Evolutionary conservation across 2,329 filamentous ascomycete species (phyloP).

Genomic region (Colletotrichum tropicale): DNA sequence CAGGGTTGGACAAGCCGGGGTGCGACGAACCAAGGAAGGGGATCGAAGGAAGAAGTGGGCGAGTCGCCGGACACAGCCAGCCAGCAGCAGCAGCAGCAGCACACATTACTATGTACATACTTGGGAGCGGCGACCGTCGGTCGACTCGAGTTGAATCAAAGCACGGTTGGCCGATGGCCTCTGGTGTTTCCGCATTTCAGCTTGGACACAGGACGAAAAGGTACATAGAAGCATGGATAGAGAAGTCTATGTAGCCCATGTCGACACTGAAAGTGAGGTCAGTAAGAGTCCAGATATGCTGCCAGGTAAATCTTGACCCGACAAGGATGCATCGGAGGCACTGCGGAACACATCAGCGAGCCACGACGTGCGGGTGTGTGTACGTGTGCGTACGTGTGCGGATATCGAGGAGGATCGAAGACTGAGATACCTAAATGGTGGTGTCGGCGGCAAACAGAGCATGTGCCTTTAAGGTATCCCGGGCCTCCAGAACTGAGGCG

Average conservation of each 20-base stretch:
- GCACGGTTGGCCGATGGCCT: background rate
- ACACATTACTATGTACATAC: background rate
- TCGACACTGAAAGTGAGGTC: background rate
- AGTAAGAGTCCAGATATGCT: background rate
- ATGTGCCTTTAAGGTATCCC: background rate
- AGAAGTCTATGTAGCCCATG: background rate
- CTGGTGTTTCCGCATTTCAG: background rate
- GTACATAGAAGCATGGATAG: background rate
- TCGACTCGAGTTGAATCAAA: background rate
- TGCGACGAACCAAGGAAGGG: constrained; percentile 18
- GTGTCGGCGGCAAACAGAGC: background rate
- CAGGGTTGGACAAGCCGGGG: constrained; percentile 18
- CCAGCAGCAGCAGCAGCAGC: background rate
- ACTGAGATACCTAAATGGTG: background rate
- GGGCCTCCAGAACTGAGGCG: background rate
- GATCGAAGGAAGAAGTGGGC: constrained; percentile 20
- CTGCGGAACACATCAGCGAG: background rate
- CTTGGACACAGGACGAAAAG: background rate
- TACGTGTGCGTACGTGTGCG: background rate
- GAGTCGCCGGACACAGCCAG: constrained; percentile 2
- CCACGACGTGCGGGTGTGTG: background rate
- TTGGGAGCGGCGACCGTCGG: background rate
- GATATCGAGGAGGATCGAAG: background rate
- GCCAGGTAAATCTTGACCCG: background rate
- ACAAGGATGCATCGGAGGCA: background rate